Evolutionary conservation across 2,329 filamentous ascomycete genomes (phyloP), one percentile per base, ranked within the genome.

Genomic region (Neonectria coccinea): DNA sequence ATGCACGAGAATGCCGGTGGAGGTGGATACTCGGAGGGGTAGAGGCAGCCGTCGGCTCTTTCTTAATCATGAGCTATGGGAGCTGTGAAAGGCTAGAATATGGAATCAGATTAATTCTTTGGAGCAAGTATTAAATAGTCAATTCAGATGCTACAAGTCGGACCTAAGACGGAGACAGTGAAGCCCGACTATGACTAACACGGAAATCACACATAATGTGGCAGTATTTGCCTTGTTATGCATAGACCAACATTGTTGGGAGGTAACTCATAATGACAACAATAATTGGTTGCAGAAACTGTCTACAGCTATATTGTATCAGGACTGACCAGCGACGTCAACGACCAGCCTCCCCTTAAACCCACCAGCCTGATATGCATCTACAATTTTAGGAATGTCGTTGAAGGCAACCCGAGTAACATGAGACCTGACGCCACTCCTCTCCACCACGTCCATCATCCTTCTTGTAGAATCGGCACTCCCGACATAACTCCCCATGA

Each of bases 401-500:
- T 73, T 70, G 55, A 77, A 76, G 0, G 70, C 20, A 16, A 78
- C 53, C 1, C 61, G 27, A 1, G 75, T 78, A 8, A 79, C 44
- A 16, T 74, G 70, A 3, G 75, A 77, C 48, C 65, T 65, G 2
- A 79, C 67, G 5, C 68, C 62, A 18, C 53, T 55, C 31, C 66
- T 57, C n/a, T 69, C 71, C 7, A 78, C 77, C 6, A 65, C 56
- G 18, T 71, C 57, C 72, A 79, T 74, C 77, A 79, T 79, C 22
- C 73, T 65, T 36, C 71, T 67, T 1, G 74, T 74, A 2, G 72
- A 71, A 27, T 74, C 72, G 7, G 55, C 65, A 51, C 71, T 73
- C 7, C 75, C 68, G n/a, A 78, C 76, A 56, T 78, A 78, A 56
- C 71, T 78, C 12, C 76, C 77, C 5, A 69, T 67, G 14, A 79